A percentile compares a stretch with the other conserved stretches of the same genome.
Evolutionary conservation across 805 yeast species (phyloP).

Genomic region (Peterozyma xylosa): DNA sequence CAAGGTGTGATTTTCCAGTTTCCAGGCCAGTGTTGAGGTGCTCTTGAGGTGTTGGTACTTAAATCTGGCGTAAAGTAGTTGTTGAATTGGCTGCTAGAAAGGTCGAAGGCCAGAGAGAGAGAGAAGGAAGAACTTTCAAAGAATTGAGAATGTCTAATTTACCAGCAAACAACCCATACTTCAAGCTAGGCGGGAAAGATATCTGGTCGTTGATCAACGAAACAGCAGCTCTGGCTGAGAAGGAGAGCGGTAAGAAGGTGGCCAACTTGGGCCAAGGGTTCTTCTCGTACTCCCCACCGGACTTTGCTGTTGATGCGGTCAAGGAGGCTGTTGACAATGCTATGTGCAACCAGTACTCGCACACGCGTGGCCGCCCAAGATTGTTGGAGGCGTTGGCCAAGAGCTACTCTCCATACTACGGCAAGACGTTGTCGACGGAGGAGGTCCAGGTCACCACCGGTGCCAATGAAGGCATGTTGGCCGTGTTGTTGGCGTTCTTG

Average conservation of each 20-base stretch:
- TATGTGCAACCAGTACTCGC: constrained; percentile 85
- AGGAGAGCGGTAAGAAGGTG: constrained; percentile 64
- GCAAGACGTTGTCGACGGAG: constrained; percentile 42
- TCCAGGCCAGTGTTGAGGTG: too few species aligned
- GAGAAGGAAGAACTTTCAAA: neutral
- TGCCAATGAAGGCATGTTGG: constrained; percentile 91
- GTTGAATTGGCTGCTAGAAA: too few species aligned
- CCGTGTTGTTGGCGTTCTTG: constrained; percentile 79
- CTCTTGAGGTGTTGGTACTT: too few species aligned
- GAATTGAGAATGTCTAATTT: constrained; percentile 14
- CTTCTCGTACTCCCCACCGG: constrained; percentile 93
- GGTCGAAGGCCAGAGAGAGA: neutral
- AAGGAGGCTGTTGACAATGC: constrained; percentile 66
- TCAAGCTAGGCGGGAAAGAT: constrained; percentile 70
- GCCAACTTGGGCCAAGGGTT: constrained; percentile 95
- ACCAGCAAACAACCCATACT: constrained; percentile 57
- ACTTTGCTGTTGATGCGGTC: constrained; percentile 83
- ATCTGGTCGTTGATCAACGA: constrained; percentile 95
- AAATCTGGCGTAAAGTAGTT: too few species aligned
- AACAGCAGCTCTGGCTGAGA: constrained; percentile 80
- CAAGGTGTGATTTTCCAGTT: too few species aligned
- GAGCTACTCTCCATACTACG: constrained; percentile 64
- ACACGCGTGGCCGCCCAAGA: constrained; percentile 78
- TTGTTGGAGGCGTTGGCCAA: constrained; percentile 63
- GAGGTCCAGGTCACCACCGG: constrained; percentile 88